Base-by-base conservation (phyloP, 2,329 filamentous ascomycete species). In the Phoma sp. region DNA sequence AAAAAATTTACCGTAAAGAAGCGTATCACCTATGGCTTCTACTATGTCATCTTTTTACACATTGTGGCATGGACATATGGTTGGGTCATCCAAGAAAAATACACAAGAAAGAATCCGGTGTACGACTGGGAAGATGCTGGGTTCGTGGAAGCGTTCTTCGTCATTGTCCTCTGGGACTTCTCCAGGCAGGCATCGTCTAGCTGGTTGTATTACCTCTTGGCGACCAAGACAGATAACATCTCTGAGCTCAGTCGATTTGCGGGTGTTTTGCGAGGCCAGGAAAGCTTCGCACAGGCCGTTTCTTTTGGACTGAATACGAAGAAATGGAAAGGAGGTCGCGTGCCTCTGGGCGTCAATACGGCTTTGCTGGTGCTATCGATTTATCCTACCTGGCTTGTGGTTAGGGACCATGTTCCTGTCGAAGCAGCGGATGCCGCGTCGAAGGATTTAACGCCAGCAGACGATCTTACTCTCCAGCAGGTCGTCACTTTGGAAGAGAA, bases 161-260 rank as follows among this genome's bases (percentile, higher is more conserved):
- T 82, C 2, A 57, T 82, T 1, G 67, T 81, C 0, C 71, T 82
- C 0, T 82, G 80, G 81, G 69, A 76, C 65, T 84, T 84, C 58
- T 73, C 81, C 2, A 74, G 81, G 2, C 82, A 85, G 62, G 74
- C 80, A 0, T 64, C 84, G 19, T 82, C 85, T 64, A 85, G 84
- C 49, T 84, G 81, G 80, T 72, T 85, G 0, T 85, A 85, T 58
- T 85, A 84, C 60, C 71, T 85, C 17, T 70, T 85, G 1, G 80
- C 82, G 0, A 83, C 79, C 5, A 84, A 80, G 72, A 84, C 82
- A 0, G 80, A 84, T 47, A 83, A 84, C 44, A 83, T 84, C 53
- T 82, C 81, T 0, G 82, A 85, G 58, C 67, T 83, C 17, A 65
- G 61, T 39, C 74, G 78, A 1, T 75, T 78, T 15, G 74, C 77